Base-by-base conservation (phyloP, 495 filamentous ascomycete genomes). In the Daldinia decipiens region DNA sequence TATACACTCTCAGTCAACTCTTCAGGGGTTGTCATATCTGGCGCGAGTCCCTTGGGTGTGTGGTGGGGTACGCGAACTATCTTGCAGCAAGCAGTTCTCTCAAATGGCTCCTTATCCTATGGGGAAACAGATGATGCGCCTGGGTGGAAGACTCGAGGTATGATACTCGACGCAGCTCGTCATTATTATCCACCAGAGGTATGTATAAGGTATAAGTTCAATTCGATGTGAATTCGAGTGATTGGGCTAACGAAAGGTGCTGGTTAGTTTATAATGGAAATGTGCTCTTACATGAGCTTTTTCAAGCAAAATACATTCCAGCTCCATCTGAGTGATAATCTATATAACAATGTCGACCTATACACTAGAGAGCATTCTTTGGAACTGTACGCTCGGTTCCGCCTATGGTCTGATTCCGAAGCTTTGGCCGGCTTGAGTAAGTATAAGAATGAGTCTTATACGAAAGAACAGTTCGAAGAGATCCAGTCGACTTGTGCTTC, bases 271-370 rank as follows among this genome's bases (percentile, higher is more conserved):
- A 57, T 87, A n/a, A 69, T 77, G 24, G 83, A 86, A 57, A 77
- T 86, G 71, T 86, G 85, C 73, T 78, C 82, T 11, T 86, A 85
- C 57, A 76, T 85, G 65, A 85, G 82, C 34, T 85, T 82, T 67
- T 87, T 85, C 78, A 87, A 87, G 68, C 83, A 86, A 61, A 86
- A 86, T 67, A 81, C 75, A 3, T 84, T 87, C 62, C 85, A 87
- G 51, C 11, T 86, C 2, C 85, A 87, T 67, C 76, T 86, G 1
- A 85, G 83, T 71, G 84, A 87, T 65, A 86, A 84, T 56, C 71
- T 84, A 19, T 79, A 78, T 63, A 80, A 83, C 58, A 84, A 82
- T 67, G 74, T 77, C 21, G 74, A 78, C 19, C 53, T 79, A 8
- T 76, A 76, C 24, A 71, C 80, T 0, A 74, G 75, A n/a, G 77